phyloP scores from a whole-genome alignment of 2,329 filamentous ascomycete genomes.

The Botryosphaeria dothidea region DNA sequence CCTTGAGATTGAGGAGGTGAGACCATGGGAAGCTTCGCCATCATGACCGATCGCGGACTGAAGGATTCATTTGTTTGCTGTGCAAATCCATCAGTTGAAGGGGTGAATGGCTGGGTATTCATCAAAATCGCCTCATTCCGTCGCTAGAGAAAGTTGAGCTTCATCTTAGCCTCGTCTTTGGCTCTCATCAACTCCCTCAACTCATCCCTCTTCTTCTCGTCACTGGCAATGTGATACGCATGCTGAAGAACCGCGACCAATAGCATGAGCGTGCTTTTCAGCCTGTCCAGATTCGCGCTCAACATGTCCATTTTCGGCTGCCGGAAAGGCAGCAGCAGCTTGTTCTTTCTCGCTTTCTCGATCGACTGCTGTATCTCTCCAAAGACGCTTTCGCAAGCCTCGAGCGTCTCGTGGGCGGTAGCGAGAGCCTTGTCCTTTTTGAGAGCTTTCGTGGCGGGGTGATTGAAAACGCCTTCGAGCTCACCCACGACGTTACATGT shows the following conservation, averaged over 20 bases:
- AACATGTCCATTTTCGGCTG: neutral
- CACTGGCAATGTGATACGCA: neutral
- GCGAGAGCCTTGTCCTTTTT: neutral
- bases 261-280: neutral
- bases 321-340: neutral
- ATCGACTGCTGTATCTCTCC: neutral
- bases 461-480: neutral
- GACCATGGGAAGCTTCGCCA: too few species aligned
- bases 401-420: neutral
- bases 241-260: neutral
- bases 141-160: too few species aligned
- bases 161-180: too few species aligned
- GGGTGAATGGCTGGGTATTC: too few species aligned
- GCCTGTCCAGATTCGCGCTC: neutral
- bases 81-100: too few species aligned
- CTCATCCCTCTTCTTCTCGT: neutral
- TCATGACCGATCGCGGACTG: too few species aligned
- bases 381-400: neutral
- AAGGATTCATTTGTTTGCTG: too few species aligned
- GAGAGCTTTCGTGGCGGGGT: neutral
- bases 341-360: neutral
- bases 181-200: too few species aligned
- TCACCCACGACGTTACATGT: too few species aligned
- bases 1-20: too few species aligned
- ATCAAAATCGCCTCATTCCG: too few species aligned